Percentiles rank a stretch among this genome's conserved stretches.
These are phyloP conservation scores for Yamadazyma laniorum DNA, from an alignment of 805 yeast genomes.

Conservation along the genomic window DNA sequence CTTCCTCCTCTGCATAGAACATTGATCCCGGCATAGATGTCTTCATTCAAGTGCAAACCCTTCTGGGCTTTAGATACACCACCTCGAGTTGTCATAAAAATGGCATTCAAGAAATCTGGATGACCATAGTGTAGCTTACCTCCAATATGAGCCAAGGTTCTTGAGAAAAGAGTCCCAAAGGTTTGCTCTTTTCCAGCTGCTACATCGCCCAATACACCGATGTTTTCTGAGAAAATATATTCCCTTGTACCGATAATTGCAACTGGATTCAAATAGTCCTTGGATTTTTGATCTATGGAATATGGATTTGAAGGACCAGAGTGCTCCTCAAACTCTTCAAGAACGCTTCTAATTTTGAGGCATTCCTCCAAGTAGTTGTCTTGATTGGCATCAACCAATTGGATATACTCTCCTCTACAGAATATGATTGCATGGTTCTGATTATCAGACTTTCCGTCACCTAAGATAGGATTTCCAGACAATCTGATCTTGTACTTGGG, in stretches of 20 bases:
- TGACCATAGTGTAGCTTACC: constrained; percentile 88
- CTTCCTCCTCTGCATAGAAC: constrained; percentile 83
- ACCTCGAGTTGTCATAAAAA: constrained; percentile 82
- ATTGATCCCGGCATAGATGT: constrained; percentile 86
- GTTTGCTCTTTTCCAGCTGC: constrained; percentile 92
- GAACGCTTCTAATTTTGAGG: constrained; percentile 74
- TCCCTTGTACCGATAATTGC: constrained; percentile 88
- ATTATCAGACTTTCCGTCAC: constrained; percentile 88
- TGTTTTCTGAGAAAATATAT: constrained; percentile 81
- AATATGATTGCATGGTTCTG: constrained; percentile 80
- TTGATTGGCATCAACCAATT: constrained; percentile 83
- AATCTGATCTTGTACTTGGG: constrained; percentile 64
- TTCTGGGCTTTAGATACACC: constrained; percentile 87
- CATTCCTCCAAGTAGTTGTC: constrained; percentile 86
- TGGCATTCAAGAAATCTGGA: constrained; percentile 77
- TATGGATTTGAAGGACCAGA: constrained; percentile 42
- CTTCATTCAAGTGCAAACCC: constrained; percentile 83
- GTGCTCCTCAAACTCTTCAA: constrained; percentile 81
- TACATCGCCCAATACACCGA: constrained; percentile 83
- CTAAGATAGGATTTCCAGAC: constrained; percentile 82
- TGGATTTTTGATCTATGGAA: constrained; percentile 17
- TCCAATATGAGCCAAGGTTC: constrained; percentile 82
- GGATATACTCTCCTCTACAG: constrained; percentile 82
- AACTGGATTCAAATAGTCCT: constrained; percentile 48
- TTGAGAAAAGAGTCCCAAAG: constrained; percentile 79